Percentiles rank a stretch among this genome's conserved stretches.
Conservation (phyloP, 768 basidiomycete species). For the Tylopilus plumbeoviolaceoides region DNA sequence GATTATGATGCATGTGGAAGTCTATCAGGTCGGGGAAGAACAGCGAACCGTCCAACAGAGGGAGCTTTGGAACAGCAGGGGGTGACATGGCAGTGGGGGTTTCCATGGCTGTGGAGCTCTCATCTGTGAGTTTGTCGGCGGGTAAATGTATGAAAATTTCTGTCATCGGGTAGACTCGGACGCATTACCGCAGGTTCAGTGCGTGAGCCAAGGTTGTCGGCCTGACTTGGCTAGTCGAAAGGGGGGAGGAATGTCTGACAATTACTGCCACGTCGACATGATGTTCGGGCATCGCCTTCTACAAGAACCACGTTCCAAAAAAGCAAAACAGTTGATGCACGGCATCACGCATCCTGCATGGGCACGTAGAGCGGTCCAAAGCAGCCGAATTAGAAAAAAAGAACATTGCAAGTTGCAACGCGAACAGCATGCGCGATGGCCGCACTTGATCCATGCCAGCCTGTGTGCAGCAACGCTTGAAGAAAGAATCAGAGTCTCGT, state of each 20-base stretch:
- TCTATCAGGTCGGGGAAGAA: not conserved
- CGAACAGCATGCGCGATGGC: not conserved
- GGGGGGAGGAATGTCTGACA: not conserved
- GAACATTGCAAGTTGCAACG: too few species aligned
- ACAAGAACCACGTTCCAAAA: not conserved
- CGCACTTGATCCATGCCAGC: too few species aligned
- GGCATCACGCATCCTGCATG: not conserved
- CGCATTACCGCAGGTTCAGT: not conserved
- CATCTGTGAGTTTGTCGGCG: not conserved
- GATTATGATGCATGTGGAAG: slow-evolving; percentile 2
- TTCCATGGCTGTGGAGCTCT: not conserved
- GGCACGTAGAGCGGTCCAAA: not conserved
- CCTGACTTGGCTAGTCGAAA: not conserved
- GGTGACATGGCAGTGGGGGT: not conserved
- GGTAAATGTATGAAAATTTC: not conserved
- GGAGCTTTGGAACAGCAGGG: not conserved
- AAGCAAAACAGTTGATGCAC: not conserved
- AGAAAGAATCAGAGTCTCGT: too few species aligned
- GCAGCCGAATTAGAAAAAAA: too few species aligned
- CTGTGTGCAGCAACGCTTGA: too few species aligned
- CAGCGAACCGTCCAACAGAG: not conserved
- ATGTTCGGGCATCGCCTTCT: not conserved
- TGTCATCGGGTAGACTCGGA: not conserved
- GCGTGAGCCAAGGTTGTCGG: not conserved
- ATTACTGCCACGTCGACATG: not conserved